phyloP scores from a whole-genome alignment of 495 filamentous ascomycete genomes.

The Clohesyomyces aquaticus region DNA sequence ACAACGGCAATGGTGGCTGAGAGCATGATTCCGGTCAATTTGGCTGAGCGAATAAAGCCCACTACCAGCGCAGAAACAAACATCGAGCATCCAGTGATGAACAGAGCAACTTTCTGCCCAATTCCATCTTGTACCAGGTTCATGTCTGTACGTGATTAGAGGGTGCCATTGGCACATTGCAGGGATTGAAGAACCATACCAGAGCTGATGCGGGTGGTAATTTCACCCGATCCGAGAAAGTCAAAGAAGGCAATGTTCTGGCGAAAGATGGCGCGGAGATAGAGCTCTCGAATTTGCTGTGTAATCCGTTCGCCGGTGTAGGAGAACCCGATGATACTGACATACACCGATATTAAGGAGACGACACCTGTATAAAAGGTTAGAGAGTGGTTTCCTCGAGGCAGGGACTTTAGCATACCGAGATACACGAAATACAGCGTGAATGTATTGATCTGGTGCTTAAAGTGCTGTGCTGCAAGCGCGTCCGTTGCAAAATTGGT shows the following conservation, averaged over 20 bases:
- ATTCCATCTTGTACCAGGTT: constrained; percentile 54
- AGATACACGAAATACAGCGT: constrained; percentile 92
- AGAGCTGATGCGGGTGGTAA: constrained; percentile 88
- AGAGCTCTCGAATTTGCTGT: constrained; percentile 81
- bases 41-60: constrained; percentile 46
- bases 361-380: constrained; percentile 57
- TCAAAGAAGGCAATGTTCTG: constrained; percentile 96
- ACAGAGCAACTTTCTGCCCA: constrained; percentile 46
- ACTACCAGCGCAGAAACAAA: constrained; percentile 47
- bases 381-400: neutral
- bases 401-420: constrained; percentile 42
- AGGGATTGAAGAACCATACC: constrained; percentile 7
- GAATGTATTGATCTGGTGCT: constrained; percentile 32
- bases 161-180: constrained; percentile 15
- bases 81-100: constrained; percentile 39
- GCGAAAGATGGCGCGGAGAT: constrained; percentile 78
- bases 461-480: constrained; percentile 12
- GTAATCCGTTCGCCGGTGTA: constrained; percentile 91
- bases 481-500: constrained; percentile 24
- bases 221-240: constrained; percentile 86
- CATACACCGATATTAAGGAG: constrained; percentile 80
- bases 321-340: constrained; percentile 86
- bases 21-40: constrained; percentile 71
- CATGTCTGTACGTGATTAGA: constrained; percentile 58
- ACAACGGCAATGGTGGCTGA: constrained; percentile 76